Conservation (phyloP, 2,329 filamentous ascomycete species). For the Ceratocystis alfenasii region DNA sequence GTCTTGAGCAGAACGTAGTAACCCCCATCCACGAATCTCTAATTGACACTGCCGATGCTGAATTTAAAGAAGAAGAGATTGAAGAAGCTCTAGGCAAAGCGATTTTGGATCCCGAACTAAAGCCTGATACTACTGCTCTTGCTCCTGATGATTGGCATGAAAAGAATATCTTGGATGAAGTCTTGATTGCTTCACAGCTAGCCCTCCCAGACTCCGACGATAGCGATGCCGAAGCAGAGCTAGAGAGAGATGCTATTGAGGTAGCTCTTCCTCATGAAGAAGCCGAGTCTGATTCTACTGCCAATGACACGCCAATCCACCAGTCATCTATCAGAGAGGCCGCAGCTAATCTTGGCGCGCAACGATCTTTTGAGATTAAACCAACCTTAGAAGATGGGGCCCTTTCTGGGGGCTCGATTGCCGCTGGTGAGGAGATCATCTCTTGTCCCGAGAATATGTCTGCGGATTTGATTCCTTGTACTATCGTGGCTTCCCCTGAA, state of each 20-base stretch:
- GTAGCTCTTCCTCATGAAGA: background rate
- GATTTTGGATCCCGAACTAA: background rate
- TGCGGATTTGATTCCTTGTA: background rate
- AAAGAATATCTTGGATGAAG: background rate
- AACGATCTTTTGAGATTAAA: background rate
- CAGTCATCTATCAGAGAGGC: background rate
- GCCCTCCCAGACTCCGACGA: background rate
- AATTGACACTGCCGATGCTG: background rate
- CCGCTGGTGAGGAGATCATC: background rate
- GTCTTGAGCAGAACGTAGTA: background rate
- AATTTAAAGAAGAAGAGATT: background rate
- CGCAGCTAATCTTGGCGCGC: too few relatives aligned
- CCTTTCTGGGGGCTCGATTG: background rate
- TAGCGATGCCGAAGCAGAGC: background rate
- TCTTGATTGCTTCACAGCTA: background rate
- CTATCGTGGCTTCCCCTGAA: background rate
- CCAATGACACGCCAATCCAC: background rate
- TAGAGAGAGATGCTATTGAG: background rate
- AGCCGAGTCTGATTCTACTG: background rate
- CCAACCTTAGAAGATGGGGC: too few relatives aligned
- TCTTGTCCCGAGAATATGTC: background rate
- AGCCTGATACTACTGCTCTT: background rate
- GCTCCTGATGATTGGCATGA: background rate
- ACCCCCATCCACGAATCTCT: background rate
- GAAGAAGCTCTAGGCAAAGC: too few relatives aligned